Base-by-base conservation (phyloP, 352 stramenopile species). In the Phytophthora palmivora region DNA sequence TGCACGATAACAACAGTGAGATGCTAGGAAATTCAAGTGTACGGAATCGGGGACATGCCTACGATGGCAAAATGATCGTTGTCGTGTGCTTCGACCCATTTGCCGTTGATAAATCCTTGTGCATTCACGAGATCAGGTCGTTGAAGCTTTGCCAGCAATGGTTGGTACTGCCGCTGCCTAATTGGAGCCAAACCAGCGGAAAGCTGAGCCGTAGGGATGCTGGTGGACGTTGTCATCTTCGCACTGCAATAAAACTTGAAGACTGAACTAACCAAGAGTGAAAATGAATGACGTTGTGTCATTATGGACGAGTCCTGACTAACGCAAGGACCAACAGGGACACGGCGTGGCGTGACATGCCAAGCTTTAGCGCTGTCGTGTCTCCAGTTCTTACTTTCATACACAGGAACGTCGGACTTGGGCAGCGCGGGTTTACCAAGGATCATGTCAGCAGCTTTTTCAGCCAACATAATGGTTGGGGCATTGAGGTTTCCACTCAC, bases 401-500 rank as follows among this genome's bases (percentile, higher is more conserved):
- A 91, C 18, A 94, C 81, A 2, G 73, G 64, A 4, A 77, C 81
- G 16, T 56, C 85, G 11, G 77, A 84, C 64, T 82, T 88, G 28
- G 72, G 75, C 39, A 90, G 67, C 14, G 81, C 52, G 6, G 63
- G 47, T 26, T 84, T 87, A 34, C 78, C 79, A 14, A 92, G 72
- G 44, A 98, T 97, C 41, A 97, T 89, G 52, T 97, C 88, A 30
- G 93, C 91, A 11, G 83, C 87, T 58, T 96, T 97, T 58, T 98
- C 93, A 10, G 87, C 94, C 7, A 98, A 58, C 76, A 97, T 96
- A 62, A 97, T 94, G 11, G 92, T 89, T 6, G 93, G 97, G 0
- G 76, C 88, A 65, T 98, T 97, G 12, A 97, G 84, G 63, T 98
- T 98, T 24, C 92, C 94, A 56, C 91, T 98, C 46, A 97, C 75